A percentile compares a stretch with the other conserved stretches of the same genome.
phyloP scores from a whole-genome alignment of 2,329 filamentous ascomycete genomes.

The Mycogone perniciosa region DNA sequence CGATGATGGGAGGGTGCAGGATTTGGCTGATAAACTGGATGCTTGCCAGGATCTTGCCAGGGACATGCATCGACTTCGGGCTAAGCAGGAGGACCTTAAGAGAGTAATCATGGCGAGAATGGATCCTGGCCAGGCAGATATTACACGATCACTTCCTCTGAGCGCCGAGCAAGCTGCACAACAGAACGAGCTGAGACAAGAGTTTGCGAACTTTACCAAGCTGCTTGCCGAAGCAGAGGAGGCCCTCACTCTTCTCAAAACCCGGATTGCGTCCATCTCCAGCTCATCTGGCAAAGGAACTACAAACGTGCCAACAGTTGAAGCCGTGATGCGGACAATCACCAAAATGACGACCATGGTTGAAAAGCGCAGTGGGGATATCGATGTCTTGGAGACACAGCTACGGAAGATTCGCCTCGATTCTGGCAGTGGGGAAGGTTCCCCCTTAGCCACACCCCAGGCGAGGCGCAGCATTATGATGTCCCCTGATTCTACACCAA shows the following conservation, averaged over 20 bases:
- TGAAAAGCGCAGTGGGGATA: conserved; percentile 82
- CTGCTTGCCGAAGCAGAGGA: conserved; percentile 75
- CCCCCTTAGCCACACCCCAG: conserved; percentile 35
- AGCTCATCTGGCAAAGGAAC: conserved; percentile 40
- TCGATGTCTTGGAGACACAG: conserved; percentile 84
- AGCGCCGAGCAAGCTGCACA: conserved; percentile 76
- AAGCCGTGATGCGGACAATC: conserved; percentile 87
- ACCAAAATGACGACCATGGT: conserved; percentile 87
- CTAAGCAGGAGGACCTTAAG: conserved; percentile 71
- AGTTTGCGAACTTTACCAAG: conserved; percentile 68
- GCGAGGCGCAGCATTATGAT: conserved; percentile 31
- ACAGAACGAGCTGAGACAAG: conserved; percentile 73
- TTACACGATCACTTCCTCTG: conserved; percentile 64
- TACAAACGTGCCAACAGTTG: conserved; percentile 69
- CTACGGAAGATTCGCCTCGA: conserved; percentile 64
- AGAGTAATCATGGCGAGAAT: conserved; percentile 64
- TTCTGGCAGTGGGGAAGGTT: conserved; percentile 38
- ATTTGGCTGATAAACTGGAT: conserved; percentile 62
- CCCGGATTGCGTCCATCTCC: conserved; percentile 60
- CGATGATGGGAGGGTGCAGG: conserved; percentile 60
- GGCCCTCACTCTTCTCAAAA: conserved; percentile 68
- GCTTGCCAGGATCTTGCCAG: conserved; percentile 61
- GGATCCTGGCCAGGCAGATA: conserved; percentile 61
- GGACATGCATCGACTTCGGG: conserved; percentile 65
- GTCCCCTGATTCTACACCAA: conserved; percentile 38